Evolutionary conservation across 176 grass and related monocot species (phyloP).

Genomic region (Lolium rigidum): DNA sequence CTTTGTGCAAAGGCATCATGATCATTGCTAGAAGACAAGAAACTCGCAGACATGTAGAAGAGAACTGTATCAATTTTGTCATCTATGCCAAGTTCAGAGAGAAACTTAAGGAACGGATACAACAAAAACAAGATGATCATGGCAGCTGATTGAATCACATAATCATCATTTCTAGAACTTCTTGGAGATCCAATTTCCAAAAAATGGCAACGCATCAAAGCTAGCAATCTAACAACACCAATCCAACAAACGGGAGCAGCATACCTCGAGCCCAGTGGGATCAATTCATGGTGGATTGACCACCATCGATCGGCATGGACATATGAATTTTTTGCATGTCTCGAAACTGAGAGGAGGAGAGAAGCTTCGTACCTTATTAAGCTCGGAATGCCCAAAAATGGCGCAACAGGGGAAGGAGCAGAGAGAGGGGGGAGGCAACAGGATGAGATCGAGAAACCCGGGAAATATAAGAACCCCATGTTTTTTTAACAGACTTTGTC

Average conservation of each 20-base stretch:
- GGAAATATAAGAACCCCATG: conserved; percentile 56
- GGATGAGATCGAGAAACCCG: conserved; percentile 53
- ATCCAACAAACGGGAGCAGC: neutral
- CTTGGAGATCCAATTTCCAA: neutral
- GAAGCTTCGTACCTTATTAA: conserved; percentile 30
- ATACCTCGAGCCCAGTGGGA: conserved; percentile 47
- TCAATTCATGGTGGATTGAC: conserved; percentile 39
- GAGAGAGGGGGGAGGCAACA: neutral
- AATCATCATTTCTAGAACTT: neutral
- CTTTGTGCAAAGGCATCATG: neutral
- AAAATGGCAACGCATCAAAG: neutral
- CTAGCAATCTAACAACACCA: neutral
- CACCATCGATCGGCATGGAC: conserved; percentile 6
- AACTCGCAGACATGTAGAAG: neutral
- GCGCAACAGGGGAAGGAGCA: neutral
- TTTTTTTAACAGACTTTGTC: conserved; percentile 44
- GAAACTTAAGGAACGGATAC: neutral
- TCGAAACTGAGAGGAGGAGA: conserved; percentile 43
- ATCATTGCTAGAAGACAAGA: neutral
- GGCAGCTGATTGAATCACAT: neutral
- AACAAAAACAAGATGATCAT: neutral
- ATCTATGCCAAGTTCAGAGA: neutral
- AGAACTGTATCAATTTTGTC: neutral
- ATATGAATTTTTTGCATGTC: neutral
- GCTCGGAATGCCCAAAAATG: conserved; percentile 44